Evolutionary conservation across 116 monocot species (phyloP), one percentile per base, ranked within the genome.

Genomic region (Iris pallida): DNA sequence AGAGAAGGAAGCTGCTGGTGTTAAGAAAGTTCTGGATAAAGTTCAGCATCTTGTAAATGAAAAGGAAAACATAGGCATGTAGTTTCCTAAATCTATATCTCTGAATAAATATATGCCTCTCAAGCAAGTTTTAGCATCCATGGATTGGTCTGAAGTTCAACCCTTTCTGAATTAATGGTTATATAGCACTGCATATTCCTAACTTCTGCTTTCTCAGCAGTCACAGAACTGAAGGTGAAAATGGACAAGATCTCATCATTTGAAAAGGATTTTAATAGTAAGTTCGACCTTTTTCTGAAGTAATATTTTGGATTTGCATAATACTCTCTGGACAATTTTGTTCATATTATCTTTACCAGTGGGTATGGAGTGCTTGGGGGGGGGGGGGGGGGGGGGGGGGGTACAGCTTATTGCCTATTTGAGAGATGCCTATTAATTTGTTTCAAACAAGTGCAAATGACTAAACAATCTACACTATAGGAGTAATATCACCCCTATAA

Each of bases 201-300:
- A 55, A 11, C 7, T 42, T 30, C 48, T 49, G 42, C 18, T 41
- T 81, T 4, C 13, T 42, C 47, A 42, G 8, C 75, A 88, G 88
- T 77, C 9, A 48, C 55, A 64, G 74, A 65, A 46, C 71, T 89
- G 65, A 85, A 82, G 69, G 76, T 55, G 47, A 85, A 85, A 54
- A 78, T 82, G 43, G 51, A 69, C 4, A 82, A 59, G 58, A 51
- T 89, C 66, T 79, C 76, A 63, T 20, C 58, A 61, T 63, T 79
- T 62, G 82, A 89, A 58, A 79, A 89, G 53, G 76, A 82, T 66
- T 74, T 89, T 75, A 47, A 74, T 47, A 82, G 88, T 88, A 72
- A 68, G 67, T 15, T 45, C 16, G 19, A 16, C 12, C 30, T 30
- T 30, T 30, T 30, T 30, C 30, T 30, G 30, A 30, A 30, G 30